These are phyloP conservation scores for Cutaneotrichosporon sp. DNA, from an alignment of 1,284 basidiomycete genomes.

Conservation along the genomic window DNA sequence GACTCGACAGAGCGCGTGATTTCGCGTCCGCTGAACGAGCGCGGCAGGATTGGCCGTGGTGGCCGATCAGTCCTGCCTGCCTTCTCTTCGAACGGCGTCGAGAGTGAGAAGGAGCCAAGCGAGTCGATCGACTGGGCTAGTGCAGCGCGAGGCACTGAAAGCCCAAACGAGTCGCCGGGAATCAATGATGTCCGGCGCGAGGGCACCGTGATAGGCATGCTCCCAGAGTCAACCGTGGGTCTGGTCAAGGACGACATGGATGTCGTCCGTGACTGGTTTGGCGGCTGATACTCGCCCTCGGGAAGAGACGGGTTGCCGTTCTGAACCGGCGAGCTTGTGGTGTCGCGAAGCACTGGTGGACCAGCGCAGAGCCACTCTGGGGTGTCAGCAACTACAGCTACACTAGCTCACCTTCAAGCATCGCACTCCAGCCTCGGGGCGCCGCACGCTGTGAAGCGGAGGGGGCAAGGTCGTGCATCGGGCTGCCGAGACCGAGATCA, in stretches of 20 bases:
- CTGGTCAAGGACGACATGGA: too few relatives aligned
- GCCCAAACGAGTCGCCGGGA: too few relatives aligned
- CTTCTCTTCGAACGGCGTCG: background rate
- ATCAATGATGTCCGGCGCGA: too few relatives aligned
- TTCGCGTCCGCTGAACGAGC: background rate
- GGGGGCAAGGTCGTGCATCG: background rate
- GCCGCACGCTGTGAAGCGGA: background rate
- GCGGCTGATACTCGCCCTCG: too few relatives aligned
- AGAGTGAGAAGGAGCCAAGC: background rate
- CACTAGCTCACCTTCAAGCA: slow-evolving; percentile 40
- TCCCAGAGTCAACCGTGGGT: too few relatives aligned
- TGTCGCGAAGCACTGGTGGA: slow-evolving; percentile 2
- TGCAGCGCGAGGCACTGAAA: background rate
- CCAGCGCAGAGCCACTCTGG: slow-evolving; percentile 41
- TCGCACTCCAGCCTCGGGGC: slow-evolving; percentile 38
- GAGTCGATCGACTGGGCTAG: background rate
- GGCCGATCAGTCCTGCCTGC: too few relatives aligned
- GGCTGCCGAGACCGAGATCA: slow-evolving; percentile 3
- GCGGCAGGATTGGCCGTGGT: background rate
- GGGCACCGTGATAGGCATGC: too few relatives aligned
- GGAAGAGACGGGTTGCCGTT: too few relatives aligned
- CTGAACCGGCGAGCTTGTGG: too few relatives aligned
- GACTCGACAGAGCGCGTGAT: slow-evolving; percentile 2
- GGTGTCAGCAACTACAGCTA: background rate
- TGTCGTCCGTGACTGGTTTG: too few relatives aligned